Base-by-base conservation (phyloP, 2,329 filamentous ascomycete genomes). In the Dendrostoma leiphaemia region DNA sequence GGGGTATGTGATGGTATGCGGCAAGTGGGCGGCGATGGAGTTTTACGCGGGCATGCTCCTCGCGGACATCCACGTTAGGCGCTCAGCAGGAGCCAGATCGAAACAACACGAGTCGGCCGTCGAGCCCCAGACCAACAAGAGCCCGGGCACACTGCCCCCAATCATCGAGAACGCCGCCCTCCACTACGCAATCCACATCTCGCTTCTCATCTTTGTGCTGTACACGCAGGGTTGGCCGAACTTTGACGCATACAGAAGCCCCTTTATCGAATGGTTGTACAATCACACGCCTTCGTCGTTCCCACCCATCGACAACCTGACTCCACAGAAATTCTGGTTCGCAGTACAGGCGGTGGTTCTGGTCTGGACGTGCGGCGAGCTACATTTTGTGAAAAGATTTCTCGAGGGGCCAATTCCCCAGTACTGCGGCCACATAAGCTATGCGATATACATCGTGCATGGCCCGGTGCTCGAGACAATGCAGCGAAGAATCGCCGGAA, bases 371-470 rank as follows among this genome's bases (percentile, higher is more conserved):
- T 63, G 67, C 35, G 71, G 71, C 17, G 71, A 74, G 40, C 58
- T 75, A 32, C 59, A 57, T 5, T 55, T 60, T 5, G 48, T 72
- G 28, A 72, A 65, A 29, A 55, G 60, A 12, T 57, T 77, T 26
- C 79, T 83, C 62, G 77, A 76, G 51, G 71, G 70, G 2, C 64
- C 69, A 0, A 58, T 79, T 12, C 75, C 78, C 12, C 80, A 81
- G 59, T 85, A 84, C 62, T 74, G 81, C 19, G 82, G 77, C 12
- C 73, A 74, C 24, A 78, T 84, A 57, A 82, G 78, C 53, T 85
- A 79, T 58, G 77, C 81, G 3, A 70, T 85, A 3, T 84, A 85
- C 60, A 70, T 85, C 6, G 74, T 79, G n/a, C 81, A 84, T 60
- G 81, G 81, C 0, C 74, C 74, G 4, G 70, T 78, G 12, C 64